Evolutionary conservation across 495 filamentous ascomycete genomes (phyloP).

Genomic region (Oidiodendron maius): DNA sequence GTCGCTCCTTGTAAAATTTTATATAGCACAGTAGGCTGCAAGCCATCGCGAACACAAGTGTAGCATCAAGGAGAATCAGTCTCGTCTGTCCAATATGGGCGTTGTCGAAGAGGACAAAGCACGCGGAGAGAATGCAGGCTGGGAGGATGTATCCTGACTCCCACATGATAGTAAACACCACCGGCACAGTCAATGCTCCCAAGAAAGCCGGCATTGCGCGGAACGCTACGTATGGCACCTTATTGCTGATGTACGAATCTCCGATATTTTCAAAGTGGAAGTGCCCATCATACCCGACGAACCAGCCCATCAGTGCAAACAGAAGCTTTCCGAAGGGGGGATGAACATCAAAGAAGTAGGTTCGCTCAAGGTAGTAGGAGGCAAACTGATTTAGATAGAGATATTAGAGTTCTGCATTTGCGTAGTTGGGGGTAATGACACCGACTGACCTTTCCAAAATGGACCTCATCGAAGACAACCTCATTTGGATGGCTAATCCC

Average conservation of each 20-base stretch:
- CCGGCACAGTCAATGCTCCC: slow-evolving; percentile 88
- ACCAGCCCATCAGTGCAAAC: slow-evolving; percentile 92
- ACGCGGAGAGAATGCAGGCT: slow-evolving; percentile 79
- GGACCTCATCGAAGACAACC: slow-evolving; percentile 98
- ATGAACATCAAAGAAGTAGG: slow-evolving; percentile 99
- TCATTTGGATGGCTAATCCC: slow-evolving; percentile 90
- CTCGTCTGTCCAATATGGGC: slow-evolving; percentile 96
- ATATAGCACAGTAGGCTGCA: slow-evolving; percentile 89
- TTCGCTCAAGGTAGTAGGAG: slow-evolving; percentile 93
- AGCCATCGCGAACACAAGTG: slow-evolving; percentile 91
- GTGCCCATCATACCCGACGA: slow-evolving; percentile 90
- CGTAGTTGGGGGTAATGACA: not conserved
- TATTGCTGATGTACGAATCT: slow-evolving; percentile 95
- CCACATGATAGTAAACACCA: slow-evolving; percentile 97
- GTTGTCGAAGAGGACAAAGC: slow-evolving; percentile 92
- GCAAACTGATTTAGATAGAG: slow-evolving; percentile 60
- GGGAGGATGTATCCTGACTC: slow-evolving; percentile 96
- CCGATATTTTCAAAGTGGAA: slow-evolving; percentile 99
- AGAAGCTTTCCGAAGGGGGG: slow-evolving; percentile 91
- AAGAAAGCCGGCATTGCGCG: slow-evolving; percentile 88
- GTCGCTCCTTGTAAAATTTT: slow-evolving; percentile 94
- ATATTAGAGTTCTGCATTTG: slow-evolving; percentile 1
- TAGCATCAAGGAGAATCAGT: slow-evolving; percentile 91
- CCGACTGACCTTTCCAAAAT: slow-evolving; percentile 88
- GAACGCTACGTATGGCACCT: slow-evolving; percentile 94